phyloP scores from a whole-genome alignment of 768 basidiomycete genomes.

The Trametes elegans region DNA sequence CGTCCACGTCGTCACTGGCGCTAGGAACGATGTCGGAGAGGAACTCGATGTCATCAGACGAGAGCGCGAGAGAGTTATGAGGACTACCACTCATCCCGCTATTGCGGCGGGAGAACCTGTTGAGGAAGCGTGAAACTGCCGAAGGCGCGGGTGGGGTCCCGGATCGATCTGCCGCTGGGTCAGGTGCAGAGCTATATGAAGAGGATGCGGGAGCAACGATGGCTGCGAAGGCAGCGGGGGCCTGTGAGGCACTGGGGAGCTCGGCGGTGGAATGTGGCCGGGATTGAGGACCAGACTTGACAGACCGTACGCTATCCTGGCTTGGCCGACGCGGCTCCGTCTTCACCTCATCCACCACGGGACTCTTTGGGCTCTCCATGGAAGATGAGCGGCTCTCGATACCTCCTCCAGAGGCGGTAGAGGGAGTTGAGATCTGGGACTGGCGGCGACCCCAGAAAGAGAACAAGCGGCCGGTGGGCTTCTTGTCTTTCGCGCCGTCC shows the following conservation, averaged over 20 bases:
- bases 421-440: conserved; percentile 5
- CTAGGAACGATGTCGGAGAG: conserved; percentile 67
- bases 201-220: conserved; percentile 7
- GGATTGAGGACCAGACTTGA: conserved; percentile 1
- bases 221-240: not conserved
- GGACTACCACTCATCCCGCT: conserved; percentile 37
- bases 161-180: conserved; percentile 19
- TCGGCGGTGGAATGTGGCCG: conserved; percentile 1
- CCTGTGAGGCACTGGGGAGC: not conserved
- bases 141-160: conserved; percentile 39
- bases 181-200: conserved; percentile 23
- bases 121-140: conserved; percentile 81
- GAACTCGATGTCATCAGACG: conserved; percentile 80
- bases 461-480: conserved; percentile 54
- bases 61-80: conserved; percentile 64
- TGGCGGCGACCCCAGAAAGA: conserved; percentile 64
- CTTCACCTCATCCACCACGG: conserved; percentile 4
- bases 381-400: not conserved
- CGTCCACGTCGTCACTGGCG: conserved; percentile 40
- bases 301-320: conserved; percentile 19
- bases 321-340: conserved; percentile 19
- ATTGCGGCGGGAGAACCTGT: conserved; percentile 62
- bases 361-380: conserved; percentile 9
- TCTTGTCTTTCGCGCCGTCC: conserved; percentile 45
- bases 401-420: not conserved